phyloP scores from a whole-genome alignment of 1,284 basidiomycete genomes.

The Waitea zeae region DNA sequence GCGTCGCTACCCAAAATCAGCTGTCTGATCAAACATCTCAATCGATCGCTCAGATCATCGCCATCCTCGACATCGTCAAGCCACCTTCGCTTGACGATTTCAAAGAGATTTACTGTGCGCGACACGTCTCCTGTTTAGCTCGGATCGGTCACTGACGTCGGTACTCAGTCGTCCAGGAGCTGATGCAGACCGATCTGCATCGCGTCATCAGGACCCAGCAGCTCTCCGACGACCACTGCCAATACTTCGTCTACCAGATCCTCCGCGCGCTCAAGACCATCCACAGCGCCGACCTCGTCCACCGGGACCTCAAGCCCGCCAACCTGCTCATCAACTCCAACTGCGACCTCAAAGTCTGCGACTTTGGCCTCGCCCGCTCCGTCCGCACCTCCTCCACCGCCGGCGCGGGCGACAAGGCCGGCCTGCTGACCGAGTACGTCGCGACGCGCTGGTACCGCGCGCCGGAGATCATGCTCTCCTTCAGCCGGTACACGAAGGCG shows the following conservation, averaged over 20 bases:
- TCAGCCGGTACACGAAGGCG: conserved; percentile 71
- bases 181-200: conserved; percentile 86
- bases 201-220: conserved; percentile 82
- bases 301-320: conserved; percentile 71
- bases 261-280: conserved; percentile 75
- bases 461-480: conserved; percentile 81
- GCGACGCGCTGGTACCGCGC: conserved; percentile 77
- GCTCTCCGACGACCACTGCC: conserved; percentile 3
- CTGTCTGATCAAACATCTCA: conserved; percentile 6
- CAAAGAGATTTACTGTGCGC: conserved; percentile 67
- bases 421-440: conserved; percentile 74
- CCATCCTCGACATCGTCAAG: conserved; percentile 75
- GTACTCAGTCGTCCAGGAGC: conserved; percentile 61
- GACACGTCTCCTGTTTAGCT: neutral
- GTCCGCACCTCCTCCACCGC: conserved; percentile 42
- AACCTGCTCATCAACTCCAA: conserved; percentile 72
- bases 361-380: conserved; percentile 68
- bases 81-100: conserved; percentile 62
- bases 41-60: conserved; percentile 50
- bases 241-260: conserved; percentile 63
- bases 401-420: conserved; percentile 44
- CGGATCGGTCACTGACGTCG: conserved; percentile 2
- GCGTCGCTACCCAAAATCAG: conserved; percentile 7
- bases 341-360: conserved; percentile 77
- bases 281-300: conserved; percentile 66